Evolutionary conservation across 2,329 filamentous ascomycete genomes (phyloP).

Genomic region (Aciculosporium take): DNA sequence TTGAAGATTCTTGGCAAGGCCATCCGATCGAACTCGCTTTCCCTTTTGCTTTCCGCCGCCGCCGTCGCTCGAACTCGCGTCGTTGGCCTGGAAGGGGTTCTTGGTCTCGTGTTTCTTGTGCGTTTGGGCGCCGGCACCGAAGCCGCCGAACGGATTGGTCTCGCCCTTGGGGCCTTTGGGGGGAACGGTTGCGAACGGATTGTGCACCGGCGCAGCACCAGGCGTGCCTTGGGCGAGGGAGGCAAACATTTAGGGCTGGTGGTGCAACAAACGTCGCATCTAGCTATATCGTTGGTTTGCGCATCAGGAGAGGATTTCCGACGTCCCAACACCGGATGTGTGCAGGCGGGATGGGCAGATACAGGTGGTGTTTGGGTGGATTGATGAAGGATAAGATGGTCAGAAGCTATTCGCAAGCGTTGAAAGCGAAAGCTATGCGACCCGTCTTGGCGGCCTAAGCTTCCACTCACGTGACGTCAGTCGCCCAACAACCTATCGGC

Average conservation of each 20-base stretch:
- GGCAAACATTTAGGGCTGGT: conserved; percentile 25
- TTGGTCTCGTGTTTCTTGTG: conserved; percentile 15
- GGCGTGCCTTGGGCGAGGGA: conserved; percentile 22
- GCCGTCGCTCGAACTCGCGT: conserved; percentile 14
- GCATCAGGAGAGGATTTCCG: conserved; percentile 16
- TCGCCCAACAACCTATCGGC: not conserved
- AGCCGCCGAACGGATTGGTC: conserved; percentile 16
- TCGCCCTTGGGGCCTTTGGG: conserved; percentile 3
- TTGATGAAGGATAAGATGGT: too few relatives aligned
- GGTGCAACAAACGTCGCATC: conserved; percentile 27
- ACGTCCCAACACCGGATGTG: not conserved
- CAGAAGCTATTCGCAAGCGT: conserved; percentile 5
- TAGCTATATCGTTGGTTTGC: conserved; percentile 19
- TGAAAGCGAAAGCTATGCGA: not conserved
- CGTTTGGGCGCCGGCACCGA: conserved; percentile 16
- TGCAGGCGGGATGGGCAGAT: too few relatives aligned
- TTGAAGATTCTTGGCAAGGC: conserved; percentile 7
- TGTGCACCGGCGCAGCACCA: conserved; percentile 20
- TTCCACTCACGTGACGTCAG: conserved; percentile 5
- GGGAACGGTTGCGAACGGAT: conserved; percentile 18
- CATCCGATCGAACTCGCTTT: conserved; percentile 13
- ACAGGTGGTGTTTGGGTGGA: too few relatives aligned
- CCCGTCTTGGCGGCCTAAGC: not conserved
- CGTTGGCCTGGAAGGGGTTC: conserved; percentile 15
- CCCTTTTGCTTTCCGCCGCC: conserved; percentile 10